Evolutionary conservation across 768 basidiomycete genomes (phyloP).

Genomic region (Crucibulum laeve): DNA sequence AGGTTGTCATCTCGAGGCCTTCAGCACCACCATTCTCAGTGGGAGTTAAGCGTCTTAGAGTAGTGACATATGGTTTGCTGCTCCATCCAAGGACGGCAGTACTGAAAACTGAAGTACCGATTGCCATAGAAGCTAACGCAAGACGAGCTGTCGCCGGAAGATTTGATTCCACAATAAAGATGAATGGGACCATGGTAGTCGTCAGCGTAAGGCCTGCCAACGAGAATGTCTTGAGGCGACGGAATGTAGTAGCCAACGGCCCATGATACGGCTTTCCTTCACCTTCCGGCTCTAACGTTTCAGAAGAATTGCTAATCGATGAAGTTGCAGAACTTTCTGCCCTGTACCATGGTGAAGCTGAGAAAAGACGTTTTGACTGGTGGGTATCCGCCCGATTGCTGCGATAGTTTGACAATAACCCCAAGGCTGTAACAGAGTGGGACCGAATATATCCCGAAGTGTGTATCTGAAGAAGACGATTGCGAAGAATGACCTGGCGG

Average conservation of each 20-base stretch:
- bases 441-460: too few relatives aligned
- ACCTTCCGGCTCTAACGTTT: too few relatives aligned
- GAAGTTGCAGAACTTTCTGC: too few relatives aligned
- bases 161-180: conserved; percentile 76
- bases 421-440: too few relatives aligned
- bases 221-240: conserved; percentile 79
- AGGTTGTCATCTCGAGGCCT: conserved; percentile 67
- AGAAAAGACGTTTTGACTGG: too few relatives aligned
- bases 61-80: conserved; percentile 70
- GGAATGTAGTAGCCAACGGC: conserved; percentile 69
- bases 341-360: too few relatives aligned
- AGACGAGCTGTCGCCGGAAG: conserved; percentile 67
- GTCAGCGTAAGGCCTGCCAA: conserved; percentile 72
- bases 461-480: too few relatives aligned
- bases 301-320: too few relatives aligned
- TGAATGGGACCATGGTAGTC: conserved; percentile 67
- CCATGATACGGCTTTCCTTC: too few relatives aligned
- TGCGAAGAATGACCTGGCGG: too few relatives aligned
- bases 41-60: conserved; percentile 47
- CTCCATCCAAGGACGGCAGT: conserved; percentile 72
- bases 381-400: too few relatives aligned
- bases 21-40: conserved; percentile 39
- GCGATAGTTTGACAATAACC: too few relatives aligned
- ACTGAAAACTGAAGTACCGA: conserved; percentile 69
- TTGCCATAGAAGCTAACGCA: conserved; percentile 63